phyloP scores from a whole-genome alignment of 345 rosid genomes.

The Euphorbia pulcherrima region DNA sequence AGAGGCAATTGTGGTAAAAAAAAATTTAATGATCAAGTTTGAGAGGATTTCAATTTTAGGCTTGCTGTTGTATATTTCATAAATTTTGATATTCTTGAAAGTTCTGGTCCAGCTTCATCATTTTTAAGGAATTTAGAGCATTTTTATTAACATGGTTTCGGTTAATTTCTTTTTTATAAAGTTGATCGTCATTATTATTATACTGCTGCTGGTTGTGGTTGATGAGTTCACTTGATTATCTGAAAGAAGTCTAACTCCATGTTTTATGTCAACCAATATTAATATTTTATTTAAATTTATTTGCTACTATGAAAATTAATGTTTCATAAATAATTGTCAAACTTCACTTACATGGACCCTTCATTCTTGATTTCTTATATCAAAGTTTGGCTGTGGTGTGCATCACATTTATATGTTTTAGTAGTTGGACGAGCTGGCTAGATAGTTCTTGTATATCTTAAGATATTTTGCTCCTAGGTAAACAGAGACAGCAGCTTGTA shows the following conservation, averaged over 20 bases:
- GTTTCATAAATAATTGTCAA: no score
- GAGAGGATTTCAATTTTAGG: background rate
- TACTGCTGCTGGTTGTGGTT: background rate
- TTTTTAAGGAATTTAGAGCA: background rate
- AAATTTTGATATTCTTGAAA: background rate
- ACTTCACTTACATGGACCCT: no score
- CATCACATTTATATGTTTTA: no score
- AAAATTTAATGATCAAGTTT: background rate
- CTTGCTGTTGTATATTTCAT: background rate
- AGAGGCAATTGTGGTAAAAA: background rate
- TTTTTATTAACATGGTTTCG: background rate
- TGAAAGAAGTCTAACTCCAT: background rate
- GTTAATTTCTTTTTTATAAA: background rate
- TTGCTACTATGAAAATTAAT: no score
- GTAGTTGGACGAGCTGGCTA: background rate
- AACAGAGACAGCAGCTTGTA: background rate
- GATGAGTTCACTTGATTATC: background rate
- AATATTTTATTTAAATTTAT: no score
- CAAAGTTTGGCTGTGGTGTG: no score
- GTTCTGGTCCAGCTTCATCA: background rate
- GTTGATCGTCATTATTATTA: background rate
- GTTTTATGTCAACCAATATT: background rate
- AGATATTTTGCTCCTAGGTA: background rate
- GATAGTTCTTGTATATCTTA: background rate
- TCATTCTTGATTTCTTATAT: no score